Evolutionary conservation across 2,329 filamentous ascomycete species (phyloP), one percentile per base, ranked within the genome.

Genomic region (Calonectria fujianensis): DNA sequence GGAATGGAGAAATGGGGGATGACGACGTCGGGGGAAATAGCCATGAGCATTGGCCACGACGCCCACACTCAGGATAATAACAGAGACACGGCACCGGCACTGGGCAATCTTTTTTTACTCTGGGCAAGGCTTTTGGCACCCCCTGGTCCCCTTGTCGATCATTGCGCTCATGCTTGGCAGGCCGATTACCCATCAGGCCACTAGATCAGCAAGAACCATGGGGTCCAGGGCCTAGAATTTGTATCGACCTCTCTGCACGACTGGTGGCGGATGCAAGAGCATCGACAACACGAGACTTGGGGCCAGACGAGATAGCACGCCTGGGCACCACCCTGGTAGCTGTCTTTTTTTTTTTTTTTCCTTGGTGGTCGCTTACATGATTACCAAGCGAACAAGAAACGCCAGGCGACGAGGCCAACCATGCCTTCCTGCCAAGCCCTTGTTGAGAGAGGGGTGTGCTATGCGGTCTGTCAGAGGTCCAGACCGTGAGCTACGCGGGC

Each of bases 201-300:
- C 59, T 35, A 24, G 29, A 35, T 69, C 50, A 41, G 31, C 37
- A 27, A 69, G 41, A 72, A 65, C 66, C 66, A 73, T 66, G 66
- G 64, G 59, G 59, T 29, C 51, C 29, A 73, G 37, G 71, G 71
- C 59, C 71, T 73, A 66, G 71, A 70, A 73, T 73, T 51, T 50
- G 54, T 29, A 70, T 73, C 37, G 71, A 73, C 71, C 71, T 73
- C 71, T 66, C 57, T 14, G 57, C 59, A 65, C 50, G 50, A 66
- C 66, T 31, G 8, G 66, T 73, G 39, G 66, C 71, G 66, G 71
- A 73, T 51, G 57, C 66, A 69, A 65, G 32, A 57, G 54, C 48
- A 69, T 50, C 39, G 13, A 57, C 37, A 59, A 61, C 52, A 31
- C 31, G 48, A 59, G 39, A 61, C 27, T 48, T 32, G 50, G 52